phyloP scores from a whole-genome alignment of 768 basidiomycete genomes.

The Rhizopogon rudus region DNA sequence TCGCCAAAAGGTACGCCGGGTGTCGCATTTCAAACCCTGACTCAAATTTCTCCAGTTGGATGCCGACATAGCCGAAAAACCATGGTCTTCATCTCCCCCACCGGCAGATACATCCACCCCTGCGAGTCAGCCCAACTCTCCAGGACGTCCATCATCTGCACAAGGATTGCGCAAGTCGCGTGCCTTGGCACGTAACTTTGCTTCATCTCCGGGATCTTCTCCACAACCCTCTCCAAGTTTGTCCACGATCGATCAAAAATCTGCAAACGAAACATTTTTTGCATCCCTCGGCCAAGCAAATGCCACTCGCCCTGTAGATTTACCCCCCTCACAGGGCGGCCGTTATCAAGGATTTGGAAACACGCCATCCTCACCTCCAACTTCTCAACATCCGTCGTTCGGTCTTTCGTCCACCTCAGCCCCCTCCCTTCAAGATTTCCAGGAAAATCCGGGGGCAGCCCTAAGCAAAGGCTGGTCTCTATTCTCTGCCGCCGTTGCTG shows the following conservation, averaged over 20 bases:
- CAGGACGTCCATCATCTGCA: slow-evolving; percentile 63
- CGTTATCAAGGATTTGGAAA: slow-evolving; percentile 91
- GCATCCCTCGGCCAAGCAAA: slow-evolving; percentile 81
- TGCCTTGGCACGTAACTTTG: slow-evolving; percentile 52
- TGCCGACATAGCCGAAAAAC: slow-evolving; percentile 63
- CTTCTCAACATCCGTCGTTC: slow-evolving; percentile 59
- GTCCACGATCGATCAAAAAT: slow-evolving; percentile 50
- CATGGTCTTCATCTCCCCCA: slow-evolving; percentile 76
- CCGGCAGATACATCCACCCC: slow-evolving; percentile 40
- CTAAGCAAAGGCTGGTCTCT: slow-evolving; percentile 94
- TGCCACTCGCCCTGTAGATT: slow-evolving; percentile 64
- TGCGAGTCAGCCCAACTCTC: slow-evolving; percentile 32
- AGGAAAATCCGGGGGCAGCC: slow-evolving; percentile 82
- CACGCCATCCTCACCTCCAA: slow-evolving; percentile 58
- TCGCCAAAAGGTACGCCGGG: slow-evolving; percentile 70
- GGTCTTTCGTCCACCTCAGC: slow-evolving; percentile 74
- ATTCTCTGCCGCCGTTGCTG: slow-evolving; percentile 80
- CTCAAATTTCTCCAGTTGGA: slow-evolving; percentile 57
- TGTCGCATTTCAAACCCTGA: neutral
- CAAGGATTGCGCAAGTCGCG: slow-evolving; percentile 89
- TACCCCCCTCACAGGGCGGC: slow-evolving; percentile 93
- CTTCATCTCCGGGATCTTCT: slow-evolving; percentile 37
- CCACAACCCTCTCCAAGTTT: slow-evolving; percentile 42
- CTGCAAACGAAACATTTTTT: slow-evolving; percentile 86
- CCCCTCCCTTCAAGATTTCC: slow-evolving; percentile 76